Evolutionary conservation across 2,329 filamentous ascomycete genomes (phyloP).

Genomic region (Aureobasidium sp.): DNA sequence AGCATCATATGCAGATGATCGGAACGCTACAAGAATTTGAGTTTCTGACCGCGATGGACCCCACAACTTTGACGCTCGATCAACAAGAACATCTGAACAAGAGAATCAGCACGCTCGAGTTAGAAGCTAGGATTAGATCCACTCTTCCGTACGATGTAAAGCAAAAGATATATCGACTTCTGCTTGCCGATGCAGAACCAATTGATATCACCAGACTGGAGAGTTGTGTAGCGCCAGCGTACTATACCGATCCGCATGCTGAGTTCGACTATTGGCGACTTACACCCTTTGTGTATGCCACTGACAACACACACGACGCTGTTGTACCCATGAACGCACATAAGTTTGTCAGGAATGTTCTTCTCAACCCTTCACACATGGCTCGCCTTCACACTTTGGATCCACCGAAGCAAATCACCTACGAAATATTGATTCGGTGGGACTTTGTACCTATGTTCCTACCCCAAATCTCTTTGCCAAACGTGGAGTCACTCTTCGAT

Average conservation of each 20-base stretch:
- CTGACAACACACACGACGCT: not conserved
- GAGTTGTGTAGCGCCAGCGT: not conserved
- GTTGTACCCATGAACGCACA: not conserved
- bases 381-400: not conserved
- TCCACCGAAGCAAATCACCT: not conserved
- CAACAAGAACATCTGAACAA: not conserved
- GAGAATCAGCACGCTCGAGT: not conserved
- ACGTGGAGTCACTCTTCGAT: not conserved
- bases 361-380: not conserved
- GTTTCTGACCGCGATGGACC: not conserved
- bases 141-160: not conserved
- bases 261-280: not conserved
- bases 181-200: not conserved
- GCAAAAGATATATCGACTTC: not conserved
- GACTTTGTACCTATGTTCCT: not conserved
- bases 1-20: not conserved
- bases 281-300: not conserved
- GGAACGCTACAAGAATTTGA: not conserved
- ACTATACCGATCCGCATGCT: not conserved
- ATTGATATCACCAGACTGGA: not conserved
- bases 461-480: not conserved
- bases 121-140: not conserved
- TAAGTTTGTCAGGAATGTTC: not conserved
- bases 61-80: not conserved
- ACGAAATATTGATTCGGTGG: not conserved